A percentile compares a stretch with the other conserved stretches of the same genome.
These are phyloP conservation scores for Pseudoperonospora humuli DNA, from an alignment of 352 stramenopile genomes.

Conservation along the genomic window DNA sequence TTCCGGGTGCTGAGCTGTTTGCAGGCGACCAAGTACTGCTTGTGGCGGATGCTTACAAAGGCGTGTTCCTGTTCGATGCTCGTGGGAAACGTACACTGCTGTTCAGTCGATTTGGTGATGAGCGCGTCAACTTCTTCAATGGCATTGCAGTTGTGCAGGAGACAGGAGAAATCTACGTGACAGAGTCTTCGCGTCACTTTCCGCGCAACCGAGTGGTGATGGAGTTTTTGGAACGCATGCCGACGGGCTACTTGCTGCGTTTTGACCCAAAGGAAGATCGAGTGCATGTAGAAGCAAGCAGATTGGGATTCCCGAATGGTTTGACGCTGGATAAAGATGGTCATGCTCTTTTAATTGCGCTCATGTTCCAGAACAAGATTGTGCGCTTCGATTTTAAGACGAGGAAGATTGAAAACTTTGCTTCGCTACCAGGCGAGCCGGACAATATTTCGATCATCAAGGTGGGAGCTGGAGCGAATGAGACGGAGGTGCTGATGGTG, in stretches of 20 bases:
- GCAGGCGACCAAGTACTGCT: slow-evolving; percentile 43
- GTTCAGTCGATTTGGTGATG: slow-evolving; percentile 37
- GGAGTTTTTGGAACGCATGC: slow-evolving; percentile 39
- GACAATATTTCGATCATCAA: slow-evolving; percentile 45
- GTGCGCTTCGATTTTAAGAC: slow-evolving; percentile 40
- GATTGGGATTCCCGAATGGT: slow-evolving; percentile 41
- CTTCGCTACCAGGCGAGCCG: slow-evolving; percentile 43
- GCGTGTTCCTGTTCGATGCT: slow-evolving; percentile 48
- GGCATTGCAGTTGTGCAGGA: slow-evolving; percentile 31
- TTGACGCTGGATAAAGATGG: slow-evolving; percentile 35
- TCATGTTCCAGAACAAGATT: slow-evolving; percentile 52
- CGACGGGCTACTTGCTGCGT: slow-evolving; percentile 40
- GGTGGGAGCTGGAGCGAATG: slow-evolving; percentile 17
- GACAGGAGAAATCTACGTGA: slow-evolving; percentile 47
- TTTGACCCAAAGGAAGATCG: slow-evolving; percentile 29
- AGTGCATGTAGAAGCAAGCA: slow-evolving; percentile 23
- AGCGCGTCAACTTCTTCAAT: slow-evolving; percentile 41
- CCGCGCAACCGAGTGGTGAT: slow-evolving; percentile 34
- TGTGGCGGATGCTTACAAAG: slow-evolving; percentile 54
- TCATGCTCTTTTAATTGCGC: slow-evolving; percentile 33
- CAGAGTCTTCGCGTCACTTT: slow-evolving; percentile 45
- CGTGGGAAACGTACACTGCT: slow-evolving; percentile 41
- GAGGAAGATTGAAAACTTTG: slow-evolving; percentile 43
- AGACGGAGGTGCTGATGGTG: slow-evolving; percentile 31
- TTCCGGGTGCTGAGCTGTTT: slow-evolving; percentile 37